phyloP scores from a whole-genome alignment of 2,329 filamentous ascomycete species.

The Calonectria fujianensis region DNA sequence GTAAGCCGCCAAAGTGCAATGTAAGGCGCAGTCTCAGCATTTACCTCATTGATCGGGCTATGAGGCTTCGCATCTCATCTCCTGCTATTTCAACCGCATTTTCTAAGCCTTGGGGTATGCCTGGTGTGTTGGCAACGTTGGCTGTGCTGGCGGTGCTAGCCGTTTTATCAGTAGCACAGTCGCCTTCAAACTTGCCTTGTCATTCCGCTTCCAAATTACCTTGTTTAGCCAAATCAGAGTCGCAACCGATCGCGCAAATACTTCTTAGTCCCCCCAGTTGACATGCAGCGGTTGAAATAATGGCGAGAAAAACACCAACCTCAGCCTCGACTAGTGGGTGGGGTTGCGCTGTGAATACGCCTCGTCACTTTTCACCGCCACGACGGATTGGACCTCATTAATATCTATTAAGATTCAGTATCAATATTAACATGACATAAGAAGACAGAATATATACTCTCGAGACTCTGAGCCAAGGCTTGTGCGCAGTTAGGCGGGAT shows the following conservation, averaged over 20 bases:
- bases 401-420: too few relatives aligned
- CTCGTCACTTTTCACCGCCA: too few relatives aligned
- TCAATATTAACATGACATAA: too few relatives aligned
- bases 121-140: background rate
- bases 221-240: background rate
- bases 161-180: background rate
- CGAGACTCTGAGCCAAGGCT: background rate
- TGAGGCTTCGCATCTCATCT: background rate
- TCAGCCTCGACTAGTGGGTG: background rate
- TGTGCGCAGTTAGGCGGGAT: background rate
- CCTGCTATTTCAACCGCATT: slow-evolving; percentile 10
- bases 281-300: background rate
- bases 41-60: background rate
- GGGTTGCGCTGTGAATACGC: background rate
- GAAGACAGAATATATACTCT: background rate
- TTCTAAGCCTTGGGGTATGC: background rate
- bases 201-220: background rate
- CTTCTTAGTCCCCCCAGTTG: background rate
- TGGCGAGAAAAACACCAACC: background rate
- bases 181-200: background rate
- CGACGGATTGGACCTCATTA: too few relatives aligned
- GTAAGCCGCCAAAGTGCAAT: background rate
- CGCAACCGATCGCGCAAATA: too few relatives aligned
- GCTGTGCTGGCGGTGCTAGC: background rate
- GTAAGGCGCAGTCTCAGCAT: too few relatives aligned